Evolutionary conservation across 139 green algal genomes (phyloP), one percentile per base, ranked within the genome.

Genomic region (Edaphochlamys debaryana): DNA sequence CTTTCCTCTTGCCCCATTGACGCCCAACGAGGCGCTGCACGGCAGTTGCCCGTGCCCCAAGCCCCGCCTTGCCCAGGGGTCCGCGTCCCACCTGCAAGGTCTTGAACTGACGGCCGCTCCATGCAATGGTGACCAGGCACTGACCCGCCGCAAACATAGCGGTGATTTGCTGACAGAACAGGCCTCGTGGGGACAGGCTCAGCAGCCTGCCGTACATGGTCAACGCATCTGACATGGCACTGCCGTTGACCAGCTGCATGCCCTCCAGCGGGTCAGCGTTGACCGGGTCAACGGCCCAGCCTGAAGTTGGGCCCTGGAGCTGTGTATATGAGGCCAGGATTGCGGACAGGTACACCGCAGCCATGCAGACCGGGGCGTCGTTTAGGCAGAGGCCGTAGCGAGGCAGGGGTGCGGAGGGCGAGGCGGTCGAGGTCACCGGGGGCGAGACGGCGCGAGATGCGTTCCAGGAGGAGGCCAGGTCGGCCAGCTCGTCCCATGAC

Each of bases 361-460:
- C 29, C 29, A 15, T 54, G 76, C 76, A 82, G 25, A 32, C 0
- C 3, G 22, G 42, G 5, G 62, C 76, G 60, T 68, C 34, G 42
- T 67, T 82, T 2, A 82, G 76, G 63, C 76, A 82, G 56, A 82
- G 41, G 22, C 58, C 76, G 45, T 82, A 29, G 9, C 6, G 62
- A 29, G 76, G 76, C 34, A 27, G 1, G 4, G 74, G 76, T 34
- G 63, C 9, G 69, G 1, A 32, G 69, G 42, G 37, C 29, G 3
- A 23, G 17, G 22, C 1, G 69, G 37, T 27, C 2, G 7, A 56
- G 20, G 25, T 29, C 27, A n/a, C n/a, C 15, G 74, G 13, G 54
- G 58, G 1, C 17, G 60, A 30, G 11, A 41, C 60, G 17, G 42
- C 52, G 23, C 37, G 23, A 7, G n/a, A n/a, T n/a, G 40, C 36